Evolutionary conservation across 2,329 filamentous ascomycete species (phyloP), one percentile per base, ranked within the genome.

Genomic region (Escovopsis sp.): DNA sequence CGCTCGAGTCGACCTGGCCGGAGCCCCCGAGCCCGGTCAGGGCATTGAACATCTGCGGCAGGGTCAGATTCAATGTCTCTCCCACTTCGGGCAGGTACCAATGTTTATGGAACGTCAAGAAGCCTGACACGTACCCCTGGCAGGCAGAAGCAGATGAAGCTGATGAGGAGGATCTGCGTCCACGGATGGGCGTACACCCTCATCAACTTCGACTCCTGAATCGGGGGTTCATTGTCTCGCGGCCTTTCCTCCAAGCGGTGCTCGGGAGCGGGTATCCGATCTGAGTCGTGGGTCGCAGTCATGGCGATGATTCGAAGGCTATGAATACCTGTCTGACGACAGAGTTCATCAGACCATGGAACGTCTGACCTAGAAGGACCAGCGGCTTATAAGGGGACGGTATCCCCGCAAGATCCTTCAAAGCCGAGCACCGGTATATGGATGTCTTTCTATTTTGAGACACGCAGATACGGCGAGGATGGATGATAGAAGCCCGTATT

Each of bases 71-170:
- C 23, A 23, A 23, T 23, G 23, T 23, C 23, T 23, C 23, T 23
- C 23, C 23, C 23, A 6, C 23, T 6, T 23, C 6, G 23, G 23
- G 23, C 6, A 15, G 15, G 4, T 23, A 23, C 40, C 32, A 26
- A 26, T 33, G 12, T 34, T 10, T 12, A 15, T 18, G 12, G 4
- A 15, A 12, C 9, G 12, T 11, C 11, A 6, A 23, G 26, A n/a
- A 8, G 2, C 12, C 26, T 1, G 26, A 9, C 65, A 9, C 65
- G 40, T 55, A 65, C 63, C 12, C 63, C 63, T 6, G 65, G 66
- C 32, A 65, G 60, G 42, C 66, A 70, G 49, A 70, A 69, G 48
- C 64, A 69, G 41, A 70, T 69, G 40, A 69, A 57, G 51, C 64
- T 66, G 44, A 70, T 69, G 40, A 70, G 55, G 3, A 66, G 26